phyloP scores from a whole-genome alignment of 495 filamentous ascomycete genomes.

The Thozetella sp. region DNA sequence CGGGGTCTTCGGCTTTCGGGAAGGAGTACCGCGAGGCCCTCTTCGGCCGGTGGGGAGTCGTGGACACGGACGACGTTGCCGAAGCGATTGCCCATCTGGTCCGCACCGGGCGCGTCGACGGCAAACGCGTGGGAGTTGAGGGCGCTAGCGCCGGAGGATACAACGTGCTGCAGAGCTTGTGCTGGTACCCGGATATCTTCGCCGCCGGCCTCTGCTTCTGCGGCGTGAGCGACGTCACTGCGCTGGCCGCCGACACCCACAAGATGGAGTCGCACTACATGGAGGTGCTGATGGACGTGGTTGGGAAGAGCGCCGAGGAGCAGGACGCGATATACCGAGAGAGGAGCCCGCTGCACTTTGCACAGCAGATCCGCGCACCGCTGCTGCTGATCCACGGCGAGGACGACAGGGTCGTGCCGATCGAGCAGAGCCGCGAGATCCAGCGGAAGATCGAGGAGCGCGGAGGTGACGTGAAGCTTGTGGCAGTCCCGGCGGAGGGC shows the following conservation, averaged over 20 bases:
- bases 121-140: constrained; percentile 40
- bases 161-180: constrained; percentile 40
- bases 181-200: constrained; percentile 24
- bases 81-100: constrained; percentile 42
- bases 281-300: constrained; percentile 33
- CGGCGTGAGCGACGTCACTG: constrained; percentile 45
- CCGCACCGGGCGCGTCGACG: constrained; percentile 29
- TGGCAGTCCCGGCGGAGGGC: constrained; percentile 48
- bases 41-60: constrained; percentile 41
- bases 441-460: constrained; percentile 30
- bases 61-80: constrained; percentile 44
- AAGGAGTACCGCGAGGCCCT: constrained; percentile 47
- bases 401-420: constrained; percentile 46
- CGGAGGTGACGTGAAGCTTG: constrained; percentile 40
- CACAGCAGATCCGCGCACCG: constrained; percentile 40
- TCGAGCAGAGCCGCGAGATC: constrained; percentile 47
- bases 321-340: constrained; percentile 34
- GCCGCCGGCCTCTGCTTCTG: constrained; percentile 43
- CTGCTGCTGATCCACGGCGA: constrained; percentile 49
- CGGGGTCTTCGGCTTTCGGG: constrained; percentile 48
- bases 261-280: constrained; percentile 55
- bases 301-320: constrained; percentile 26
- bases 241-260: constrained; percentile 43
- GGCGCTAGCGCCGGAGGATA: constrained; percentile 53
- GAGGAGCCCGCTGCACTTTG: constrained; percentile 47